Evolutionary conservation across 2,329 filamentous ascomycete genomes (phyloP).

Genomic region (Ophiobolus disseminans): DNA sequence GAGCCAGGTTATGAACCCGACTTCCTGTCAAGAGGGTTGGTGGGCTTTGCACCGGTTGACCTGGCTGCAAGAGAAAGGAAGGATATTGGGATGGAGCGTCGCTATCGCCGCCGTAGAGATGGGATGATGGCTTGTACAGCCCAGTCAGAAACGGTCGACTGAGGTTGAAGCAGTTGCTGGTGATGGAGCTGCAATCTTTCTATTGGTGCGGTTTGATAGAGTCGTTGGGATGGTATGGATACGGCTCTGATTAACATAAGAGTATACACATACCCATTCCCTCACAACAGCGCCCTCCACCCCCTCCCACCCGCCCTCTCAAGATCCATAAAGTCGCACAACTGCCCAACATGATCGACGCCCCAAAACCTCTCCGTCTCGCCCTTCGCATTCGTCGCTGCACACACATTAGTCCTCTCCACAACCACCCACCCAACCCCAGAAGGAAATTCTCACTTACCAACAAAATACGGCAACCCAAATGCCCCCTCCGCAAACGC

Average conservation of each 20-base stretch:
- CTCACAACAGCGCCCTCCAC: conserved; percentile 50
- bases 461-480: conserved; percentile 65
- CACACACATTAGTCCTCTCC: neutral
- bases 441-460: conserved; percentile 26
- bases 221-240: neutral
- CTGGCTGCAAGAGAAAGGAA: neutral
- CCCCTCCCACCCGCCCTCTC: conserved; percentile 49
- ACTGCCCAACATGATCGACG: conserved; percentile 65
- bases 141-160: neutral
- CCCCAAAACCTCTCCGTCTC: conserved; percentile 66
- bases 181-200: neutral
- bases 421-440: neutral
- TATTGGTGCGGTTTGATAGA: neutral
- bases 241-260: neutral
- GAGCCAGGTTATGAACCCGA: neutral
- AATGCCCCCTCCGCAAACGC: conserved; percentile 64
- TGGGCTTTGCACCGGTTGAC: neutral
- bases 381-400: conserved; percentile 62
- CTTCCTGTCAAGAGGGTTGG: neutral
- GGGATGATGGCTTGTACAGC: neutral
- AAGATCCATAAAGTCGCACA: conserved; percentile 61
- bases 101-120: neutral
- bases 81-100: neutral
- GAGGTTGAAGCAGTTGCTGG: neutral
- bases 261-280: neutral